Evolutionary conservation across 108 stramenopile species (phyloP).

Genomic region (Stephanodiscus triporus): DNA sequence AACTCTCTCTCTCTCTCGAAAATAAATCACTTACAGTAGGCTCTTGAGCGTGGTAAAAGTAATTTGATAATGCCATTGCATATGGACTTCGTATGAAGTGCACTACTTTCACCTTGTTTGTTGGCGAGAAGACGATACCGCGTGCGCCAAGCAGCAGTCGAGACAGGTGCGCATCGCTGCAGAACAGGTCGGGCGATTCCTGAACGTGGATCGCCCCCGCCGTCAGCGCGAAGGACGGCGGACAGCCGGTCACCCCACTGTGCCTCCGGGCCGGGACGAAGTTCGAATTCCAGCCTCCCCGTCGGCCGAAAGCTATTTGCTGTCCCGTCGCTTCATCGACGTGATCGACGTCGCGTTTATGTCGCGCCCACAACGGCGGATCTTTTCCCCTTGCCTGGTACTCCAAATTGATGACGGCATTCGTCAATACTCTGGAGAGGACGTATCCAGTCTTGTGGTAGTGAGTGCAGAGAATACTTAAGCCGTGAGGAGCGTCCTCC

Average conservation of each 20-base stretch:
- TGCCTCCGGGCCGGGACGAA: background rate
- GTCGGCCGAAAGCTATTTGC: conserved; percentile 24
- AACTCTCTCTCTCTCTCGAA: background rate
- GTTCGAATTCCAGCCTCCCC: conserved; percentile 7
- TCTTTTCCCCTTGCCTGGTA: background rate
- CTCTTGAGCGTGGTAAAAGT: conserved; percentile 48
- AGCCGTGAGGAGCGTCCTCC: conserved; percentile 14
- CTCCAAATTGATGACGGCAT: conserved; percentile 18
- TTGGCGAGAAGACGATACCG: no score
- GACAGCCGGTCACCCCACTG: conserved; percentile 1
- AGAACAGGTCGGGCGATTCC: conserved; percentile 41
- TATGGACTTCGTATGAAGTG: conserved; percentile 53
- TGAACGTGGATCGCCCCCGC: conserved; percentile 26
- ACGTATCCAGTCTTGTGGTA: conserved; percentile 54
- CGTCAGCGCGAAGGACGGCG: conserved; percentile 12
- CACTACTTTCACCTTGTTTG: conserved; percentile 28
- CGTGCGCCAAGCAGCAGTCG: conserved; percentile 1
- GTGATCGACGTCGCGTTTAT: background rate
- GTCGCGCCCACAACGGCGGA: background rate
- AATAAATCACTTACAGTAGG: conserved; percentile 17
- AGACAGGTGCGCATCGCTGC: conserved; percentile 14
- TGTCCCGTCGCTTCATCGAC: conserved; percentile 18
- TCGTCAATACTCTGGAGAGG: conserved; percentile 31
- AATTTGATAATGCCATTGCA: conserved; percentile 47
- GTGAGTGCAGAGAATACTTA: conserved; percentile 23